Evolutionary conservation across 495 filamentous ascomycete genomes (phyloP), one percentile per base, ranked within the genome.

Genomic region (Umbilicaria muhlenbergii): DNA sequence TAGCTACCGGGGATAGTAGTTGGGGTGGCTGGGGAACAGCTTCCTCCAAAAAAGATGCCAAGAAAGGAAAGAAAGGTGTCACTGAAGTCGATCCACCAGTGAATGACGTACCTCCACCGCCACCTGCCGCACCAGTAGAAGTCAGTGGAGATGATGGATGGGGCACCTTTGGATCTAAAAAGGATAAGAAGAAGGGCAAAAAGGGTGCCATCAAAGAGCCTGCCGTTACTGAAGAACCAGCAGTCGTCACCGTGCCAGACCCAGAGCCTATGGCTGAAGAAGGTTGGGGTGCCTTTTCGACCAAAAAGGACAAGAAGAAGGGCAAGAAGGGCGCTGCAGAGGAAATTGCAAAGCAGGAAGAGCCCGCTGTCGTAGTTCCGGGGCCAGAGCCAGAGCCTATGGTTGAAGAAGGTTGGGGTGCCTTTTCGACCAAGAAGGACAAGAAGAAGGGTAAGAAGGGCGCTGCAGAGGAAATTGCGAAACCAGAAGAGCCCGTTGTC

Each of bases 171-270:
- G 47, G 43, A 34, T 7, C 36, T 11, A 50, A 51, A 36, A 17
- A 51, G 45, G 57, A 55, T 36, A 60, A 67, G 43, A 60, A 67
- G 43, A 58, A 61, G 18, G 55, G 54, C 36, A 66, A 69, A 50
- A 64, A 64, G 49, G 50, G 52, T 42, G 56, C 61, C 42, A 59
- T 61, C 18, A 60, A 65, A 32, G 60, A 61, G 31, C 18, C 19
- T 11, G 40, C 45, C 8, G 44, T 39, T 19, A 32, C 19, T 13
- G 48, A 48, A 38, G 43, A 42, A 17, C 33, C 36, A n/a, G 41
- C 41, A 21, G 24, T 11, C 8, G 36, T 18, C 11, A 38, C 32
- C 24, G 36, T 39, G 17, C 45, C 50, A 28, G 50, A 43, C 19
- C 41, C 32, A 24, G 38, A 44, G 15, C 24, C 43, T 28, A 8